These are phyloP conservation scores for Lachnellula hyalina DNA, from an alignment of 2,329 filamentous ascomycete species.

Conservation along the genomic window DNA sequence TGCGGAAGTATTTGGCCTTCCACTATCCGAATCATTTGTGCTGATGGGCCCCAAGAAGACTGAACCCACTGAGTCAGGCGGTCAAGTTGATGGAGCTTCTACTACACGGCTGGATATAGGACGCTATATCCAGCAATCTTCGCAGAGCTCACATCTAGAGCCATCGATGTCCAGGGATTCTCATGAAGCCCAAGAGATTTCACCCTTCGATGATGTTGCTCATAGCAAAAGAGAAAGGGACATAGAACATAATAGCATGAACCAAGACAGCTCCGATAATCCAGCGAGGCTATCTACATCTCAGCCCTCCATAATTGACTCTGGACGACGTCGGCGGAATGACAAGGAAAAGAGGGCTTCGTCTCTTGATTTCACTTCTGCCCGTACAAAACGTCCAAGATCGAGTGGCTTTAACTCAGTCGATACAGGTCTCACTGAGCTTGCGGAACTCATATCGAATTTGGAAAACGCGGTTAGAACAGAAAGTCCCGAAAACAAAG, in stretches of 20 bases:
- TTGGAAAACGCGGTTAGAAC: constrained; percentile 6
- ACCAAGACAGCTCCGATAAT: background rate
- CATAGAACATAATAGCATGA: background rate
- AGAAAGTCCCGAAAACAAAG: constrained; percentile 1
- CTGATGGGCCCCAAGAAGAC: constrained; percentile 4
- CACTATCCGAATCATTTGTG: constrained; percentile 13
- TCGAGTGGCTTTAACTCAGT: constrained; percentile 15
- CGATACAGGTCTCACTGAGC: constrained; percentile 15
- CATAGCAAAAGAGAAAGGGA: background rate
- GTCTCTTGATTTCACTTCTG: constrained; percentile 7
- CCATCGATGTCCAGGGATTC: background rate
- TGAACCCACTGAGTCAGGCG: background rate
- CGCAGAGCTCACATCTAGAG: background rate
- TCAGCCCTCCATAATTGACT: background rate
- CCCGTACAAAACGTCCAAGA: constrained; percentile 1
- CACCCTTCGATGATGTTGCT: background rate
- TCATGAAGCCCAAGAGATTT: background rate
- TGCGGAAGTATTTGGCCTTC: constrained; percentile 24
- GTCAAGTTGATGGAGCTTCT: background rate
- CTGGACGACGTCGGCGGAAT: background rate
- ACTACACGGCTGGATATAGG: background rate
- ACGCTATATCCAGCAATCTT: background rate
- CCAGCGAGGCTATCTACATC: background rate
- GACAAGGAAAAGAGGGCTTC: constrained; percentile 1
- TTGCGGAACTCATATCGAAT: constrained; percentile 11